Evolutionary conservation across 805 yeast genomes (phyloP).

Genomic region (Metschnikowia continentalis): DNA sequence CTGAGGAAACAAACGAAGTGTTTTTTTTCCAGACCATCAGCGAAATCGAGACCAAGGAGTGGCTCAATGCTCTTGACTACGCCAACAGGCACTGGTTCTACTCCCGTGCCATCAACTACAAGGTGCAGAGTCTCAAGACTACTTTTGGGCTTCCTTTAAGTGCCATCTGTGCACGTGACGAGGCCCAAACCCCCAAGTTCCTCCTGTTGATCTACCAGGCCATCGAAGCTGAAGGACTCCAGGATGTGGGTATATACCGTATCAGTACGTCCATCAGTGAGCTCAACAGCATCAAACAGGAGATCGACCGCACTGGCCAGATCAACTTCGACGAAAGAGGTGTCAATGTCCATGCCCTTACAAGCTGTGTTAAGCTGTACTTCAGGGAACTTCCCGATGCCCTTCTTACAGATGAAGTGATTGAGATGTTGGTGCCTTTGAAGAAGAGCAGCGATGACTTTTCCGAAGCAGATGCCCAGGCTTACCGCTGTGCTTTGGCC

Average conservation of each 20-base stretch:
- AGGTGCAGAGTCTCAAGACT: slow-evolving; percentile 18
- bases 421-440: slow-evolving; percentile 50
- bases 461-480: slow-evolving; percentile 5
- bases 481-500: slow-evolving; percentile 29
- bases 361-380: slow-evolving; percentile 82
- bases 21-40: slow-evolving; percentile 62
- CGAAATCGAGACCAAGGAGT: slow-evolving; percentile 62
- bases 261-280: slow-evolving; percentile 52
- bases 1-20: slow-evolving; percentile 45
- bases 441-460: slow-evolving; percentile 21
- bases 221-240: slow-evolving; percentile 81
- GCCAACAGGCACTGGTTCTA: slow-evolving; percentile 54
- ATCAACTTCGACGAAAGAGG: slow-evolving; percentile 46
- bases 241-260: slow-evolving; percentile 88
- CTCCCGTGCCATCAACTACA: slow-evolving; percentile 36
- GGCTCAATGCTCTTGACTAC: slow-evolving; percentile 55
- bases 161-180: slow-evolving; percentile 70
- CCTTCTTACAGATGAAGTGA: slow-evolving; percentile 61
- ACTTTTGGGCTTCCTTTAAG: slow-evolving; percentile 87
- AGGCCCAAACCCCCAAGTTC: slow-evolving; percentile 57
- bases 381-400: slow-evolving; percentile 87
- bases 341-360: slow-evolving; percentile 80
- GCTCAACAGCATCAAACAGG: slow-evolving; percentile 38
- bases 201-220: slow-evolving; percentile 64
- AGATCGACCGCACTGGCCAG: slow-evolving; percentile 45